Conservation (phyloP, 2,329 filamentous ascomycete genomes). For the Pleomassaria siparia region DNA sequence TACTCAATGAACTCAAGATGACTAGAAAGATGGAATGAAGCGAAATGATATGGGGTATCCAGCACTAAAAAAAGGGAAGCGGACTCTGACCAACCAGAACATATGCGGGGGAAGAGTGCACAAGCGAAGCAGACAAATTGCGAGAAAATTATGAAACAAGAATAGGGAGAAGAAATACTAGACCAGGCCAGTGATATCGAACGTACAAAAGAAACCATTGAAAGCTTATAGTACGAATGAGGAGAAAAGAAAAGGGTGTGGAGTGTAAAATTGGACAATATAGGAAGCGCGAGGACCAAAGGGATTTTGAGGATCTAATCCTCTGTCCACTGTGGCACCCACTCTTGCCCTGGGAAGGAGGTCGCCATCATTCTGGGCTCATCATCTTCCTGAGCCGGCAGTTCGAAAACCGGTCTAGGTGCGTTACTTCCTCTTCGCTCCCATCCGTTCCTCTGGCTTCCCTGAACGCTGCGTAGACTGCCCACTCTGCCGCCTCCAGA, state of each 20-base stretch:
- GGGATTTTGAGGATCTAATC: conserved; percentile 24
- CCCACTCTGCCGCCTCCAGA: conserved; percentile 33
- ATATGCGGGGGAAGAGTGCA: neutral
- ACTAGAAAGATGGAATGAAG: conserved; percentile 3
- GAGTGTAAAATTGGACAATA: conserved; percentile 1
- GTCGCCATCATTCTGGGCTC: conserved; percentile 65
- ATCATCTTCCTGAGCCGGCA: conserved; percentile 47
- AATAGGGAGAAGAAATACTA: neutral
- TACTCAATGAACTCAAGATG: conserved; percentile 1
- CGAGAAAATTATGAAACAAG: neutral
- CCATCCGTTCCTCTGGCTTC: conserved; percentile 33
- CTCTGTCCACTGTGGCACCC: conserved; percentile 56
- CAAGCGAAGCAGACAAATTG: neutral
- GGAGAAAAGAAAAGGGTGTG: neutral
- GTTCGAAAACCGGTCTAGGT: conserved; percentile 31
- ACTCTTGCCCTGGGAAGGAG: conserved; percentile 71
- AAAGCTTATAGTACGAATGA: too few relatives aligned
- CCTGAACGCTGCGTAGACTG: conserved; percentile 33
- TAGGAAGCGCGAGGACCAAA: neutral
- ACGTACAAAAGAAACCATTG: too few relatives aligned
- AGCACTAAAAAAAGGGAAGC: conserved; percentile 13
- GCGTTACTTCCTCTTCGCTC: conserved; percentile 28
- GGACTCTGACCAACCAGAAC: neutral
- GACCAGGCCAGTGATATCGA: too few relatives aligned
- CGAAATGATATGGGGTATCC: conserved; percentile 23